Evolutionary conservation across 2,329 filamentous ascomycete genomes (phyloP), one percentile per base, ranked within the genome.

Genomic region (Mycogone perniciosa): DNA sequence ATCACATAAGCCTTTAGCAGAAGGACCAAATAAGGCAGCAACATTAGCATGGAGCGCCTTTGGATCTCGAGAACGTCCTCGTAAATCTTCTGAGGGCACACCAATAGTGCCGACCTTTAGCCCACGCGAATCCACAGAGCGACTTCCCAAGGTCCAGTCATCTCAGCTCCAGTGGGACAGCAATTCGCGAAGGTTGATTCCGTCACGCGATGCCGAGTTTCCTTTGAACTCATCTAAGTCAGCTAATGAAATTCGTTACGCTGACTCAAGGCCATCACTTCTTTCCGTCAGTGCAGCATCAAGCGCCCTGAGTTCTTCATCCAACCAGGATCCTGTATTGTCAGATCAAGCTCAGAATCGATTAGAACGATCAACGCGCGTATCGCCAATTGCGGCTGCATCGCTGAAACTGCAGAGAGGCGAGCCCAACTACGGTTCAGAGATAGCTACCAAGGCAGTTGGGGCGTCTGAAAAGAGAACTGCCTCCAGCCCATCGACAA

Each of bases 21-120:
- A 81, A 49, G 76, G 81, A 1, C 76, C 82, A 9, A 84, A 76
- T 64, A 83, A 81, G 61, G 83, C 83, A 38, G 83, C 83, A 29
- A 80, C 79, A 3, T 61, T 85, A 47, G 83, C 83, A 31, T 86
- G 83, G 81, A 74, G 65, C 48, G 69, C 71, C 13, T 63, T 78
- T 10, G 68, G 69, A 9, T 66, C 71, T 4, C 67, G 64, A 54
- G 71, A 76, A 30, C 67, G 65, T 41, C 20, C 52, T 58, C 41
- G 64, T 51, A 53, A 58, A 37, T 44, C 59, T 31, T 56, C 59
- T 27, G 56, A 63, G 10, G 64, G 67, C 8, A 48, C 48, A 27
- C 53, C 60, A 30, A 50, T 55, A 39, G 44, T 55, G 10, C 52
- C 62, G 31, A 57, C 48, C 1, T 48, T 57, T 13, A 47, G 47